A percentile compares a stretch with the other conserved stretches of the same genome.
phyloP scores from a whole-genome alignment of 495 filamentous ascomycete genomes.

The Peziza echinospora region DNA sequence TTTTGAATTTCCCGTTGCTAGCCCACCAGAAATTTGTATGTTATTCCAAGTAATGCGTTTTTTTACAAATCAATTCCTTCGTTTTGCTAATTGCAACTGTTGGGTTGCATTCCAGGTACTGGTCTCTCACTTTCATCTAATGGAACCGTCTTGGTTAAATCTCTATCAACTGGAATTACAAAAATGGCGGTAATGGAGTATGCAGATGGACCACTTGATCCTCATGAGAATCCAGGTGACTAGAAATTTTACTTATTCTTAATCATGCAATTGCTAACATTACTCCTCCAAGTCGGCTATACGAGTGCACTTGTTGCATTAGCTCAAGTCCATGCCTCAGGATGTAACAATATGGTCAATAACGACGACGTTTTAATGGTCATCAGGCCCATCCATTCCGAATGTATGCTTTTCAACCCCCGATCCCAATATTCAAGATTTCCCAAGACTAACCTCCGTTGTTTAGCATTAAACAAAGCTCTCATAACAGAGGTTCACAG shows the following conservation, averaged over 20 bases:
- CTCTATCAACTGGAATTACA: conserved; percentile 11
- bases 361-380: conserved; percentile 18
- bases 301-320: conserved; percentile 5
- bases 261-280: too few relatives aligned
- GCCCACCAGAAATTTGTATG: conserved; percentile 7
- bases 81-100: not conserved
- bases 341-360: conserved; percentile 17
- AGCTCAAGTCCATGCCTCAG: conserved; percentile 17
- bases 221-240: conserved; percentile 2
- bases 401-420: not conserved
- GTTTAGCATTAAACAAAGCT: conserved; percentile 14
- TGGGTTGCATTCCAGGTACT: not conserved
- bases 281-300: not conserved
- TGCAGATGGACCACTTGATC: conserved; percentile 5
- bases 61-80: not conserved
- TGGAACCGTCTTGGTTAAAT: conserved; percentile 14
- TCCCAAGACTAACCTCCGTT: too few relatives aligned
- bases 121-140: conserved; percentile 17
- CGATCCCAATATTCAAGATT: too few relatives aligned
- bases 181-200: conserved; percentile 13
- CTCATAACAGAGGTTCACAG: conserved; percentile 17
- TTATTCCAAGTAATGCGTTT: too few relatives aligned
- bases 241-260: too few relatives aligned
- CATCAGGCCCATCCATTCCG: conserved; percentile 14
- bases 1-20: conserved; percentile 11